phyloP scores from a whole-genome alignment of 768 basidiomycete genomes.

The Suillus lakei region DNA sequence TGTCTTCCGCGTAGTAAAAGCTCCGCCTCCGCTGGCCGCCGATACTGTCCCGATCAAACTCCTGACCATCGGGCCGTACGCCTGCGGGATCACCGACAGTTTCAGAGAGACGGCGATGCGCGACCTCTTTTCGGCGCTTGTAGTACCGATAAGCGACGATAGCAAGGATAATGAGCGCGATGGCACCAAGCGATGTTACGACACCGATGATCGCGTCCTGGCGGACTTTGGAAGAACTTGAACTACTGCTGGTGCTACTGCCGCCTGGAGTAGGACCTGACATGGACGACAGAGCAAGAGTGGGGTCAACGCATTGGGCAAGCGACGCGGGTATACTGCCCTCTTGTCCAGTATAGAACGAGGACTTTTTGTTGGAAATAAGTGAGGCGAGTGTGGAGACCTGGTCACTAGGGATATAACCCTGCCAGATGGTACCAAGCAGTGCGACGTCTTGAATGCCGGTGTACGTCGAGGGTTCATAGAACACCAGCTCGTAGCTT shows the following conservation, averaged over 20 bases:
- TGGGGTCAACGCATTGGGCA: slow-evolving; percentile 71
- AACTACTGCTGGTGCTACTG: slow-evolving; percentile 22
- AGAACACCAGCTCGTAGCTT: slow-evolving; percentile 70
- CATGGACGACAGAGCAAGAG: slow-evolving; percentile 60
- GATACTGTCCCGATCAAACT: slow-evolving; percentile 78
- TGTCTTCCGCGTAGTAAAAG: slow-evolving; percentile 90
- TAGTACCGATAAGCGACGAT: slow-evolving; percentile 74
- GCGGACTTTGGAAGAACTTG: slow-evolving; percentile 45
- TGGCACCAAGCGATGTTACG: slow-evolving; percentile 78
- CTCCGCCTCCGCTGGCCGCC: slow-evolving; percentile 75
- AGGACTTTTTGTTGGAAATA: slow-evolving; percentile 63
- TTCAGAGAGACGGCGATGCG: slow-evolving; percentile 77
- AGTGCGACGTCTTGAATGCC: slow-evolving; percentile 48
- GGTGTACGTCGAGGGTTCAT: slow-evolving; percentile 61
- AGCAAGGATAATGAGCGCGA: slow-evolving; percentile 72
- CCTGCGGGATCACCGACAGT: slow-evolving; percentile 39
- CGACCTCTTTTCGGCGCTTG: slow-evolving; percentile 67
- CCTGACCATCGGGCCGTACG: slow-evolving; percentile 63
- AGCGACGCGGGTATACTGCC: slow-evolving; percentile 55
- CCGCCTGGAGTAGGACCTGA: slow-evolving; percentile 40
- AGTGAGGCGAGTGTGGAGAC: slow-evolving; percentile 67
- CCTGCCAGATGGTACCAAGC: slow-evolving; percentile 74
- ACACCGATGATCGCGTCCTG: slow-evolving; percentile 93
- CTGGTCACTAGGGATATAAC: slow-evolving; percentile 60
- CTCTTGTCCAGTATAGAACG: slow-evolving; percentile 62